Base-by-base conservation (phyloP, 1,284 basidiomycete species). In the Cystobasidiaceae sp. region DNA sequence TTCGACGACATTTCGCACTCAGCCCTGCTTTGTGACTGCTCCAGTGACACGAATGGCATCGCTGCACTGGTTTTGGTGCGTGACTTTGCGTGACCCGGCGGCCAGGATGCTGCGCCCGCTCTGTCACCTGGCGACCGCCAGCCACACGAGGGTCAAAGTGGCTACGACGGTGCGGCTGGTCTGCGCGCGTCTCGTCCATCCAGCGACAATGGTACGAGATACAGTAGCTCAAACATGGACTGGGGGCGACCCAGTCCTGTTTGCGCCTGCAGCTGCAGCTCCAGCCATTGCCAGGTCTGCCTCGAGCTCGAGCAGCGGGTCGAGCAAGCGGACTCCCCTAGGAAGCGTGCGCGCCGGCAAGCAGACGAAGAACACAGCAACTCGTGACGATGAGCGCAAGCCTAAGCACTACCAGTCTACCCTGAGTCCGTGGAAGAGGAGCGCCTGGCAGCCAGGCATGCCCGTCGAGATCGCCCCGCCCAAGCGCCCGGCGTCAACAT, bases 391-490 rank as follows among this genome's bases (percentile, higher is more conserved):
- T 41, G 25, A 32, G 28, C 25, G 27, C 11, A n/a, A n/a, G n/a
- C 4, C 54, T 28, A 23, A 39, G 4, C 44, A 59, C 5, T 32
- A 32, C 3, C 61, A 64, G 52, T 25, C 9, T 9, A 56, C 52
- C 9, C 51, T 64, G 27, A 50, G 43, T 28, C 41, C 39, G n/a
- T 64, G 61, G 61, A 33, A 32, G 2, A 51, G 39, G 30, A 25
- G 41, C 5, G 52, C 49, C 51, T 64, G 61, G 61, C 23, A 54
- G 19, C 61, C 61, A 6, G 61, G 61, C 4, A 64, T 64, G 60
- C 50, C 32, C 37, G 51, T 63, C 27, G 15, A 52, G n/a, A 46
- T 64, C 41, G 56, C 56, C 11, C 19, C 43, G 7, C n/a, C 37
- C 5, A n/a, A n/a, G n/a, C 41, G 11, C 19, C 33, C 44, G 33